Percentiles rank a stretch among this genome's conserved stretches.
Evolutionary conservation across 202 grass and related monocot genomes (phyloP).

Genomic region (Sporobolus alterniflorus): DNA sequence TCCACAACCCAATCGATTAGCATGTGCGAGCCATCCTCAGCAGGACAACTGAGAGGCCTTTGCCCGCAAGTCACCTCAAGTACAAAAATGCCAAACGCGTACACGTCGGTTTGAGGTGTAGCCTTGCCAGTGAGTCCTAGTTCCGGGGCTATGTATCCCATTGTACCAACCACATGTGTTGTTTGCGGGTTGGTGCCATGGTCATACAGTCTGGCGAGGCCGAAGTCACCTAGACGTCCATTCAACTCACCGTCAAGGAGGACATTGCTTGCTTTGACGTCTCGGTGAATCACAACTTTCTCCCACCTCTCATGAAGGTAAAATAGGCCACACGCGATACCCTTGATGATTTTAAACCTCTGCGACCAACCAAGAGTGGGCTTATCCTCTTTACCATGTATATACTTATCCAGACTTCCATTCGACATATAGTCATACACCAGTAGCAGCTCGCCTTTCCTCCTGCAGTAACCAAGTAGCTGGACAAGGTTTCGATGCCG

Average conservation of each 20-base stretch:
- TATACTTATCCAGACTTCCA: conserved; percentile 41
- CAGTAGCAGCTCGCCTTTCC: conserved; percentile 36
- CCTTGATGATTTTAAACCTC: conserved; percentile 41
- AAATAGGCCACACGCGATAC: conserved; percentile 22
- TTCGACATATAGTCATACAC: conserved; percentile 45
- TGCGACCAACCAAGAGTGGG: conserved; percentile 20
- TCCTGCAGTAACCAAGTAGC: conserved; percentile 39
- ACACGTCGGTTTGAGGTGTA: conserved; percentile 32
- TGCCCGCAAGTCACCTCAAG: conserved; percentile 37
- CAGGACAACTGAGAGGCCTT: conserved; percentile 3
- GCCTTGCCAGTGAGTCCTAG: conserved; percentile 25
- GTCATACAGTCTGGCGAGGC: conserved; percentile 44
- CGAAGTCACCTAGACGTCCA: conserved; percentile 45
- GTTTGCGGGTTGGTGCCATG: conserved; percentile 35
- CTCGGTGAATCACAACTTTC: conserved; percentile 40
- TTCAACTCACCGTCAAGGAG: conserved; percentile 44
- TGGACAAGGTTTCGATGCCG: conserved; percentile 45
- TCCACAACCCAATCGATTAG: conserved; percentile 46
- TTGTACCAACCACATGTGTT: conserved; percentile 39
- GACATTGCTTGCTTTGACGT: conserved; percentile 45
- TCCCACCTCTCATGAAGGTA: conserved; percentile 52
- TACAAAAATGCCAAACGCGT: conserved; percentile 43
- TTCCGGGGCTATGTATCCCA: conserved; percentile 44
- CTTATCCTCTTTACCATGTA: conserved; percentile 1
- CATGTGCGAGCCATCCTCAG: neutral